Base-by-base conservation (phyloP, 2,329 filamentous ascomycete species). In the Sporothrix pallida region DNA sequence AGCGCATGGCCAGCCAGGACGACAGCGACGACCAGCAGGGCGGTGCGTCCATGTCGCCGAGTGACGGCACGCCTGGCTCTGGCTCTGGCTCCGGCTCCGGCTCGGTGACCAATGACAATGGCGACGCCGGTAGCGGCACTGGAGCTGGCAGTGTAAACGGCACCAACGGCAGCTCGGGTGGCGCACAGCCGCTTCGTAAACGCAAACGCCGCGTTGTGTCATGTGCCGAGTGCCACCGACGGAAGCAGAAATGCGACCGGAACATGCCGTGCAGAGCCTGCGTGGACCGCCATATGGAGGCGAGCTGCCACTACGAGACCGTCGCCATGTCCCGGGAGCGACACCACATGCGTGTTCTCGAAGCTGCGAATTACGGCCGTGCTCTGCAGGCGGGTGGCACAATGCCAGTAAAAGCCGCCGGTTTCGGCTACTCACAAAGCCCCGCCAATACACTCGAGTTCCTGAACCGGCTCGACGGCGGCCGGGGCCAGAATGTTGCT, bases 241-340 rank as follows among this genome's bases (percentile, higher is more conserved):
- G 89, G 74, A 91, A 91, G 78, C 88, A 90, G 78, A 89, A 89
- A 85, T 91, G 89, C 79, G 88, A 91, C 78, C 85, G 89, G 74
- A 84, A 86, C 74, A 82, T 86, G 74, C 89, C 89, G 1, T 90
- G 89, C 79, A 84, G 85, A 65, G 90, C 90, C 78, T 91, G 89
- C 80, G 82, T 85, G 46, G 85, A 86, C 71, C 84, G 89, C 70
- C 87, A 86, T 77, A 90, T 88, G 78, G 83, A 87, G 76, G 81
- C 83, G 1, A 81, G 83, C n/a, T 91, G 89, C 77, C 83, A 82
- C 26, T 91, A 90, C 78, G 88, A 90, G 79, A 86, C 84, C 9
- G 83, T 83, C 4, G 84, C 85, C 3, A 82, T 84, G 37, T 79
- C 82, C 69, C 84, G 82, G 74, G 80, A 82, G 67, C 79, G 80